phyloP scores from a whole-genome alignment of 495 filamentous ascomycete genomes.

The Talaromyces thailandensis region DNA sequence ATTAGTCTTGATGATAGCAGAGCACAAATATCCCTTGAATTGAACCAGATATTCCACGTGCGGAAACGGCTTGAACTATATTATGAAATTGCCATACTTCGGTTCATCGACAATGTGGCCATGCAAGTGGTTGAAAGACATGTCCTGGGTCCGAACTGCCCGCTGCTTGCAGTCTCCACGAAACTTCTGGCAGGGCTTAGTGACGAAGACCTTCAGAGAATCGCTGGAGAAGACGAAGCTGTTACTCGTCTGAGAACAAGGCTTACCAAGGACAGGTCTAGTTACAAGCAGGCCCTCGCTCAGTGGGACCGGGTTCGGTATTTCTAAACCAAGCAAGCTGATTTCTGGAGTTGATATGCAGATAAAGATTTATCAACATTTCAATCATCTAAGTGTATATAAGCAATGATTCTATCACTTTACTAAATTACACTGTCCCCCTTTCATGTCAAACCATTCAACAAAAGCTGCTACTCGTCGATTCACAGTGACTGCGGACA shows the following conservation, averaged over 20 bases:
- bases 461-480: too few relatives aligned
- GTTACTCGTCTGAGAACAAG: background rate
- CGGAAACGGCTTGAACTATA: background rate
- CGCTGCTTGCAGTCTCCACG: background rate
- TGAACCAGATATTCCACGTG: conserved; percentile 1
- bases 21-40: background rate
- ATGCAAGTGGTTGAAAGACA: conserved; percentile 5
- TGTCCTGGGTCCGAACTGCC: background rate
- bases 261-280: background rate
- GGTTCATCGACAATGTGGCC: conserved; percentile 2
- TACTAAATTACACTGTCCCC: too few relatives aligned
- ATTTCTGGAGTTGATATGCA: background rate
- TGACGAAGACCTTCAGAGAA: background rate
- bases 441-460: too few relatives aligned
- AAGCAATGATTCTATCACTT: too few relatives aligned
- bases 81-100: background rate
- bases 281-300: background rate
- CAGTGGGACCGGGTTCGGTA: conserved; percentile 1
- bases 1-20: background rate
- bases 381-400: too few relatives aligned
- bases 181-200: background rate
- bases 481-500: background rate
- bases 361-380: background rate
- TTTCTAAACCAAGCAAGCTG: background rate
- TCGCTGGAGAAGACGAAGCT: background rate